These are phyloP conservation scores for Colletotrichum tropicale DNA, from an alignment of 2,329 filamentous ascomycete species.

Conservation along the genomic window DNA sequence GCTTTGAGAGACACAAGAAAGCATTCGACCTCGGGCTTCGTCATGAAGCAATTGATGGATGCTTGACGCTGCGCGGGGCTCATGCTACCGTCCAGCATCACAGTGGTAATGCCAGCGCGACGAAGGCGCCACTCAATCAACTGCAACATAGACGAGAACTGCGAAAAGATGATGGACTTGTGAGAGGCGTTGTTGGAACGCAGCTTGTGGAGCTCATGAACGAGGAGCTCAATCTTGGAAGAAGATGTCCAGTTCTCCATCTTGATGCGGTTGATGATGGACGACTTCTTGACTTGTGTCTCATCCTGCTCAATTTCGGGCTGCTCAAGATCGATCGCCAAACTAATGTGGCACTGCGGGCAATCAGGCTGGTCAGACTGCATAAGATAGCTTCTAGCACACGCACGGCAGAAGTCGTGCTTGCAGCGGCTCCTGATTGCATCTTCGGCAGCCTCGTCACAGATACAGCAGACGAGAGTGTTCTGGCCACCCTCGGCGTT, in stretches of 20 bases:
- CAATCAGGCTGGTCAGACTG: conserved; percentile 82
- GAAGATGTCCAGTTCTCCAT: conserved; percentile 99
- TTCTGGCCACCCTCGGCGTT: conserved; percentile 87
- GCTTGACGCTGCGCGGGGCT: conserved; percentile 90
- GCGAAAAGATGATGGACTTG: conserved; percentile 97
- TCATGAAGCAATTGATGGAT: conserved; percentile 97
- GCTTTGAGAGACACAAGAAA: conserved; percentile 97
- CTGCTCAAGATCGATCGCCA: conserved; percentile 92
- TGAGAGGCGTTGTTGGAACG: conserved; percentile 91
- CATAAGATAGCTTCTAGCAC: conserved; percentile 62
- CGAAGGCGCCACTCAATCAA: conserved; percentile 96
- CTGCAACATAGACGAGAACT: conserved; percentile 97
- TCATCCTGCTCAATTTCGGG: conserved; percentile 95
- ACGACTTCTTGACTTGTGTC: conserved; percentile 85
- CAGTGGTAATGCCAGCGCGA: conserved; percentile 95
- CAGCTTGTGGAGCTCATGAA: conserved; percentile 91
- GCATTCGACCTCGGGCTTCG: conserved; percentile 89
- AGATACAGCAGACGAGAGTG: conserved; percentile 89
- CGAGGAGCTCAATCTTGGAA: conserved; percentile 95
- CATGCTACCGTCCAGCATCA: conserved; percentile 98
- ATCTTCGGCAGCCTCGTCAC: conserved; percentile 94
- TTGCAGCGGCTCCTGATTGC: conserved; percentile 90
- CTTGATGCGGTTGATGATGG: conserved; percentile 97
- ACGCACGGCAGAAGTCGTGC: conserved; percentile 69
- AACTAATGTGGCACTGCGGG: conserved; percentile 86